Base-by-base conservation (phyloP, 1,139 yeast genomes). In the Candida sp. region DNA sequence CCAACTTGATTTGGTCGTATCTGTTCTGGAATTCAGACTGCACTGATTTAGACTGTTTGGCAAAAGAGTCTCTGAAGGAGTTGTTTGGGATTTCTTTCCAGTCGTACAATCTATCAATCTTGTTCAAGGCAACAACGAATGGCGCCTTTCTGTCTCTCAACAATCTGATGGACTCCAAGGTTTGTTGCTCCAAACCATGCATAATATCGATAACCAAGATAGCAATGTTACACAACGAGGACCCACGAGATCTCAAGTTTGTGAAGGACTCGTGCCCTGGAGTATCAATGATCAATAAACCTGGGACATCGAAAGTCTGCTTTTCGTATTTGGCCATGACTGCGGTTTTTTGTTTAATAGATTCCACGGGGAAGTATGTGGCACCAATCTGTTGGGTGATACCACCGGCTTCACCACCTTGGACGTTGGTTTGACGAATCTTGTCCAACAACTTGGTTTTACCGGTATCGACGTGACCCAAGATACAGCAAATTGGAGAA, bases 321-420 rank as follows among this genome's bases (percentile, higher is more conserved):
- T 90, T 88, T 70, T 91, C 98, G 69, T 83, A 89, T 61, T 85
- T 79, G 54, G 91, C 84, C 98, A 94, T 93, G 47, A 88, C 96
- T 44, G 86, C 88, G 39, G 98, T 94, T 77, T 96, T 96, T 65
- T 85, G 85, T 71, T 86, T 86, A 65, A 94, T 91, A 40, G 98
- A 91, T 33, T 89, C 96, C 62, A 94, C 93, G 53, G 99, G 99
- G 90, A 94, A 96, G 72, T 93, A 96, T 27, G 99, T 96, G 48
- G 99, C 99, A 84, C 99, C 99, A 68, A 94, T 94, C 75, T 94
- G 99, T 82, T 94, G 99, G 59, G 99, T 94, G 69, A 94, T 96
- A 80, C 99, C 99, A 80, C 99, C 99, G 51, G 99, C 99, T 78
- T 94, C 99, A 68, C 99, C 99, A 71, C 98, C 99, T 80, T 94